Base-by-base conservation (phyloP, 2,329 filamentous ascomycete genomes). In the Gnomoniopsis smithogilvyi region DNA sequence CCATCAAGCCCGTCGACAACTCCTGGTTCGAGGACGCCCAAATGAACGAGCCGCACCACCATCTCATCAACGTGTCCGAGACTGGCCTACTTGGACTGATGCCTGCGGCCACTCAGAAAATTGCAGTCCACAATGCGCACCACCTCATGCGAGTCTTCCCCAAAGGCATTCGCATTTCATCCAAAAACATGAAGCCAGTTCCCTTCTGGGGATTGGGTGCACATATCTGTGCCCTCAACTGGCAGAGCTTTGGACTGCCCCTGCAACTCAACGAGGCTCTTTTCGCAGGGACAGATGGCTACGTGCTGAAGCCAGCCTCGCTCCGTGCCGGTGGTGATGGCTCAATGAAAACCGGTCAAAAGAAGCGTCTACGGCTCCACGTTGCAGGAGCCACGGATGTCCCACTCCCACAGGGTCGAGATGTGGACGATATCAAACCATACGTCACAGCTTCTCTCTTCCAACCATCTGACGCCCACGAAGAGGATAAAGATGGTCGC, bases 131-230 rank as follows among this genome's bases (percentile, higher is more conserved):
- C 73, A 90, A 90, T 62, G 74, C 85, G 0, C 74, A 78, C 21
- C 84, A 88, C 61, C 76, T 89, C n/a, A 89, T 89, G 86, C 81
- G 87, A 3, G 86, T 89, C 1, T 90, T 78, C 64, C 87, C 87
- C 41, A 89, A 89, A 66, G 87, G 87, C 51, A 88, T 86, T 0
- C 82, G 87, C 47, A 89, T 90, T 68, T 83, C 82, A 0, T 89
- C 85, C 2, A 79, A 77, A 38, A 90, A 90, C 66, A 78, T 90
- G 2, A 78, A 79, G 55, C 86, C 85, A 0, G 78, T 86, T 0
- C 78, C 80, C 0, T 89, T 87, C 68, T 90, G 87, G 87, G 84
- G 78, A 7, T 69, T 88, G 3, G 87, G 87, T 1, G 86, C 86
- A 2, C 87, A 90, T 65, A 85, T 90, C 50, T 88, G 85, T 67